Conservation (phyloP, 495 filamentous ascomycete genomes). For the Aspergillus affinis region DNA sequence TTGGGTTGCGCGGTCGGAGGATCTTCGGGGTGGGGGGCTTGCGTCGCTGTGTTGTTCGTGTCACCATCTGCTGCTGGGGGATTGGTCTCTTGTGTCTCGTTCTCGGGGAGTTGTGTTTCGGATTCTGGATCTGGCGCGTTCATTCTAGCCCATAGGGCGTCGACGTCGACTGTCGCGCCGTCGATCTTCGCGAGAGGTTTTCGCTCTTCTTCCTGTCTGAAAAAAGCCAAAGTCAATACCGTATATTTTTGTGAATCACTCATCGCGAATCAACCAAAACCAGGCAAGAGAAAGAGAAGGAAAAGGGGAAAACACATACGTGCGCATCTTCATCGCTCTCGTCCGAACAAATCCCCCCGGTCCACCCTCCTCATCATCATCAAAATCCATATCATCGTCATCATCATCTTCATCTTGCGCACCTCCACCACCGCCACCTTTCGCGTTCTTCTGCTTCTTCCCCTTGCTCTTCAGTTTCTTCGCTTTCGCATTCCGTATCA, state of each 20-base stretch:
- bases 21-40: constrained; percentile 18
- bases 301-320: constrained; percentile 38
- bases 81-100: constrained; percentile 17
- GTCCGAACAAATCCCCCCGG: constrained; percentile 84
- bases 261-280: neutral
- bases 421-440: constrained; percentile 34
- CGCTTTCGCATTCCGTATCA: constrained; percentile 61
- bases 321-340: constrained; percentile 63
- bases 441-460: constrained; percentile 51
- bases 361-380: constrained; percentile 57
- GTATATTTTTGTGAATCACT: neutral
- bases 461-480: constrained; percentile 10
- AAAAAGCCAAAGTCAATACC: constrained; percentile 14
- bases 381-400: constrained; percentile 52
- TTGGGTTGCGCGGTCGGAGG: constrained; percentile 8
- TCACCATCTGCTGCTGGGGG: constrained; percentile 17
- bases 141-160: constrained; percentile 84
- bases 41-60: constrained; percentile 15
- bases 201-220: constrained; percentile 60
- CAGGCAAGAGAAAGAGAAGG: neutral
- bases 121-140: constrained; percentile 40
- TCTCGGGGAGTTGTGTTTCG: constrained; percentile 19
- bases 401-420: constrained; percentile 39
- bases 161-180: constrained; percentile 83
- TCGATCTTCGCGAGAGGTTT: constrained; percentile 61